Percentiles rank a stretch among this genome's conserved stretches.
These are phyloP conservation scores for Gliomastix tumulicola DNA, from an alignment of 2,329 filamentous ascomycete genomes.

Conservation along the genomic window DNA sequence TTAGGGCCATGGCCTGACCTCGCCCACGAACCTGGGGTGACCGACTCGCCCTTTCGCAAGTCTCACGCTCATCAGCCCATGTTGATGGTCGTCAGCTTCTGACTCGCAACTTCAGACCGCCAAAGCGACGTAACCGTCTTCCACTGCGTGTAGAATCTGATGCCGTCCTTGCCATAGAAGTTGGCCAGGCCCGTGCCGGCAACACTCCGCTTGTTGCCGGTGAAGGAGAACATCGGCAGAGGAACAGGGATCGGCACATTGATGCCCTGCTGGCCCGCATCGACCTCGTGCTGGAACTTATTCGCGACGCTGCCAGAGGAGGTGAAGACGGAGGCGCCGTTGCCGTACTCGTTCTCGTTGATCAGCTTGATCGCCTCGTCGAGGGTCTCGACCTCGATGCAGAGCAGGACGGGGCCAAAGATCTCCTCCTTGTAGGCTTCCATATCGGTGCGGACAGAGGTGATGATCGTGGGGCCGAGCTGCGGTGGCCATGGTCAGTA, in stretches of 20 bases:
- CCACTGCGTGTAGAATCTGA: slow-evolving; percentile 84
- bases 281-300: slow-evolving; percentile 64
- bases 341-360: slow-evolving; percentile 82
- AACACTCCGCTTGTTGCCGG: slow-evolving; percentile 71
- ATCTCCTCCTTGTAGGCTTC: slow-evolving; percentile 80
- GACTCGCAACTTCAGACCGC: too few species aligned
- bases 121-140: slow-evolving; percentile 90
- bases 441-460: slow-evolving; percentile 31
- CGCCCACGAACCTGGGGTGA: too few species aligned
- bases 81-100: too few species aligned
- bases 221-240: slow-evolving; percentile 57
- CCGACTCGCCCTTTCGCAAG: too few species aligned
- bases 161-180: slow-evolving; percentile 81
- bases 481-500: too few species aligned
- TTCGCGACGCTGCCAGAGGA: slow-evolving; percentile 69
- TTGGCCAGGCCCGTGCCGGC: slow-evolving; percentile 82
- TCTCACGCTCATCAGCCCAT: too few species aligned
- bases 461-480: slow-evolving; percentile 41
- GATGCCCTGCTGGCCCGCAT: slow-evolving; percentile 71
- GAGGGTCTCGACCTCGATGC: slow-evolving; percentile 70
- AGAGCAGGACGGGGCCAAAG: slow-evolving; percentile 78
- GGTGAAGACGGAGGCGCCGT: slow-evolving; percentile 81
- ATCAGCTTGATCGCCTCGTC: slow-evolving; percentile 76
- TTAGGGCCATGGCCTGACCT: too few species aligned
- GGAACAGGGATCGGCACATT: slow-evolving; percentile 68